A percentile compares a stretch with the other conserved stretches of the same genome.
Conservation (phyloP, 2,329 filamentous ascomycete species). For the Sclerotinia glacialis region DNA sequence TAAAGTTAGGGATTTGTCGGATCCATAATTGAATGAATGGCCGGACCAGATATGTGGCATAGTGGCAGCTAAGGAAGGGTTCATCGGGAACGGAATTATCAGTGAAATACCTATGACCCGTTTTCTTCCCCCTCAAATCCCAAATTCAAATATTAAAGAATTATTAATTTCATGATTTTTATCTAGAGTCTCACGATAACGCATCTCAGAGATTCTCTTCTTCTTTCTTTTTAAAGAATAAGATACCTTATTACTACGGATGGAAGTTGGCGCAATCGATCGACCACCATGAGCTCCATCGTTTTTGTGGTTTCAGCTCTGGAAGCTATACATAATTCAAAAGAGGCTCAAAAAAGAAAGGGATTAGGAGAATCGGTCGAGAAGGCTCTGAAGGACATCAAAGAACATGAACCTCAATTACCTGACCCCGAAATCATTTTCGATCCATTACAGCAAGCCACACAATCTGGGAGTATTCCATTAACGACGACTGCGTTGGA, state of each 20-base stretch:
- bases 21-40: neutral
- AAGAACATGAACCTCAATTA: conserved; percentile 73
- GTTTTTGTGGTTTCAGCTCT: conserved; percentile 94
- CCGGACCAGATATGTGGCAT: conserved; percentile 15
- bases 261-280: conserved; percentile 34
- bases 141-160: conserved; percentile 1
- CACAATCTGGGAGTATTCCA: conserved; percentile 78
- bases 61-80: conserved; percentile 14
- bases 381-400: conserved; percentile 80
- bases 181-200: neutral
- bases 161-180: conserved; percentile 7
- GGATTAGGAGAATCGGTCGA: conserved; percentile 78
- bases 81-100: conserved; percentile 6
- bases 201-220: neutral
- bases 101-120: neutral
- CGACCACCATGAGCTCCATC: conserved; percentile 77
- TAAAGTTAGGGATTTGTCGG: neutral
- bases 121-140: neutral
- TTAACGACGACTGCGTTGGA: conserved; percentile 89
- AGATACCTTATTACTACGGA: conserved; percentile 24
- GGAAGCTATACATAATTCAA: conserved; percentile 86
- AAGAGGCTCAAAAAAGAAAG: conserved; percentile 85
- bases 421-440: conserved; percentile 93
- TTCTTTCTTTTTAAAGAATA: neutral
- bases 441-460: conserved; percentile 83